Evolutionary conservation across 2,329 filamentous ascomycete species (phyloP).

Genomic region (Aspergillus terreus): DNA sequence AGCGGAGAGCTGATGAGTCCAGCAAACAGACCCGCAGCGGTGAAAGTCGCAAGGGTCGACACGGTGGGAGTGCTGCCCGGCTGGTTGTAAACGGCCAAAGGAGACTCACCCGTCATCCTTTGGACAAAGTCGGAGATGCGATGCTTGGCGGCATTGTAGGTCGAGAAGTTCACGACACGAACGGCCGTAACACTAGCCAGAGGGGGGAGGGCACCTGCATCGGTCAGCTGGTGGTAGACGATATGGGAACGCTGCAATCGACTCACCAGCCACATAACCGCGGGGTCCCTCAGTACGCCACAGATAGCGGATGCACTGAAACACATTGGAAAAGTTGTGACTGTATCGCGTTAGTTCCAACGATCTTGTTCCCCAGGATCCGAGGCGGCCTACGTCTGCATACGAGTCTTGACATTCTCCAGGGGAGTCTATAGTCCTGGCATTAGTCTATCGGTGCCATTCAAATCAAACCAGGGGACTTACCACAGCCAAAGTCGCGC

Average conservation of each 20-base stretch:
- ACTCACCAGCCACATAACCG: constrained; percentile 45
- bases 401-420: constrained; percentile 48
- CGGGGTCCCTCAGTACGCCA: constrained; percentile 46
- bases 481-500: constrained; percentile 45
- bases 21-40: constrained; percentile 39
- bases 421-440: constrained; percentile 37
- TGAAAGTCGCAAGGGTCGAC: constrained; percentile 41
- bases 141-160: constrained; percentile 43
- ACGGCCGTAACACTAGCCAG: constrained; percentile 44
- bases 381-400: constrained; percentile 42
- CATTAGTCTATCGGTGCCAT: constrained; percentile 9
- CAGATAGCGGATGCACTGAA: constrained; percentile 42
- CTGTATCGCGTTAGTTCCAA: constrained; percentile 21
- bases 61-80: constrained; percentile 41
- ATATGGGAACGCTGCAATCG: neutral
- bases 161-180: constrained; percentile 45
- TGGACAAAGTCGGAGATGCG: constrained; percentile 38
- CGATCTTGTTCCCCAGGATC: too few species aligned
- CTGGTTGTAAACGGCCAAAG: constrained; percentile 39
- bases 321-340: constrained; percentile 43
- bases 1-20: constrained; percentile 41
- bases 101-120: constrained; percentile 38
- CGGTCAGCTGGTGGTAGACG: constrained; percentile 1
- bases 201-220: constrained; percentile 41
- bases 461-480: constrained; percentile 16